These are phyloP conservation scores for Daldinia bambusicola DNA, from an alignment of 495 filamentous ascomycete species.

Conservation along the genomic window DNA sequence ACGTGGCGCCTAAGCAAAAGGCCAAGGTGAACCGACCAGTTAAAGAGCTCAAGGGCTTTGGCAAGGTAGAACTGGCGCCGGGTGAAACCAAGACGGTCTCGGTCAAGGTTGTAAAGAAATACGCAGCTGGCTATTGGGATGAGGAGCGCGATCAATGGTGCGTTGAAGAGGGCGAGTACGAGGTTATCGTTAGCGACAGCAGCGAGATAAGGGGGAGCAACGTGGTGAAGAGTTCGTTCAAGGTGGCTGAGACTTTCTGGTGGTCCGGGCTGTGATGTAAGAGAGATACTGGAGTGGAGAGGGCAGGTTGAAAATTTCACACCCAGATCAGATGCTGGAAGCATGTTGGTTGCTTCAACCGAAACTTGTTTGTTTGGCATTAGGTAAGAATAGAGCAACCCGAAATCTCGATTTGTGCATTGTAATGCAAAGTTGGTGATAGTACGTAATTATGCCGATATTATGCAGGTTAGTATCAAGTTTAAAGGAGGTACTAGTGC, in stretches of 20 bases:
- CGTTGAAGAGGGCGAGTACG: constrained; percentile 71
- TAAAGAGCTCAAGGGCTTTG: constrained; percentile 78
- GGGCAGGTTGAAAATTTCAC: too few relatives aligned
- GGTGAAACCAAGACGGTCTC: constrained; percentile 69
- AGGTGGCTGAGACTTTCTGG: constrained; percentile 66
- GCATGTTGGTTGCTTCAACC: too few relatives aligned
- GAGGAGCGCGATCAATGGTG: constrained; percentile 73
- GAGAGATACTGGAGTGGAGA: too few relatives aligned
- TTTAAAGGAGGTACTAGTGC: too few relatives aligned
- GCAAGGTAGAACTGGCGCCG: constrained; percentile 71
- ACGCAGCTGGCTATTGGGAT: constrained; percentile 76
- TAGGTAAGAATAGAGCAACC: too few relatives aligned
- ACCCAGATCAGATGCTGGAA: too few relatives aligned
- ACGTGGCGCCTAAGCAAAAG: constrained; percentile 55
- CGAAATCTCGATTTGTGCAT: too few relatives aligned
- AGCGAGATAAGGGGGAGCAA: constrained; percentile 58
- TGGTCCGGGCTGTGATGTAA: constrained; percentile 59
- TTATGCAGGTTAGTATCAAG: too few relatives aligned
- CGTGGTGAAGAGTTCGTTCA: constrained; percentile 58
- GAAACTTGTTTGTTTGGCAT: too few relatives aligned
- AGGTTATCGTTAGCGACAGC: constrained; percentile 63
- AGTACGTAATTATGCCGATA: too few relatives aligned
- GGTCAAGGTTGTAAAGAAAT: constrained; percentile 66
- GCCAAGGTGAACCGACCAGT: constrained; percentile 67
- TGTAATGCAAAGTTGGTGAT: too few relatives aligned